Evolutionary conservation across 495 filamentous ascomycete genomes (phyloP).

Genomic region (Penicillium turbatum): DNA sequence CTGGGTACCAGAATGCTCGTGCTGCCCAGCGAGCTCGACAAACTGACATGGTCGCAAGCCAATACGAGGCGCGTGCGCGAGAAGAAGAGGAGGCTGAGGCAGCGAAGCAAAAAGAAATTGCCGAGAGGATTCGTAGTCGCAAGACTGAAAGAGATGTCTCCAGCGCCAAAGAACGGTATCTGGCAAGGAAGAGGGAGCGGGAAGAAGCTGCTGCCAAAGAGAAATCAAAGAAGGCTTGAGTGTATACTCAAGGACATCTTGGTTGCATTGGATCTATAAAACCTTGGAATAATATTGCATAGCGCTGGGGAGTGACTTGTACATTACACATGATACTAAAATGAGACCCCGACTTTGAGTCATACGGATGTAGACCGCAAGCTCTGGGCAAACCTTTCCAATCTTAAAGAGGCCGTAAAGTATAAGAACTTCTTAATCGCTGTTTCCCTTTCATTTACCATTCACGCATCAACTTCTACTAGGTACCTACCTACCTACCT

Average conservation of each 20-base stretch:
- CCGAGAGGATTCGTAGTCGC: constrained; percentile 66
- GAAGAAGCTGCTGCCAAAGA: constrained; percentile 52
- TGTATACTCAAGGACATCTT: background rate
- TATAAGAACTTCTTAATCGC: background rate
- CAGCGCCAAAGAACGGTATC: constrained; percentile 81
- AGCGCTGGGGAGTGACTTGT: constrained; percentile 2
- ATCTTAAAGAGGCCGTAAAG: background rate
- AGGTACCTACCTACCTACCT: too few relatives aligned
- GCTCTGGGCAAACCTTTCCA: background rate
- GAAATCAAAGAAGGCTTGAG: constrained; percentile 14
- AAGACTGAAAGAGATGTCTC: constrained; percentile 77
- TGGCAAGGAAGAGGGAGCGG: constrained; percentile 78
- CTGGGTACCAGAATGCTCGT: constrained; percentile 42
- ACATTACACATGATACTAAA: constrained; percentile 2
- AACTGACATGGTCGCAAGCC: constrained; percentile 73
- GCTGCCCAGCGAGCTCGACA: constrained; percentile 70
- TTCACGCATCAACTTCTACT: too few relatives aligned
- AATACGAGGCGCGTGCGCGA: constrained; percentile 68
- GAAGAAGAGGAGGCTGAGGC: constrained; percentile 73
- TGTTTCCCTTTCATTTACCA: background rate
- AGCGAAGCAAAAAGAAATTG: constrained; percentile 59
- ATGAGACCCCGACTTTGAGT: background rate
- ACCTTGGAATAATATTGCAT: constrained; percentile 1
- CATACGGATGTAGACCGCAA: background rate
- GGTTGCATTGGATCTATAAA: constrained; percentile 6